Conservation (phyloP, 371 early-diverging fungal genomes). For the Mucor sp. region DNA sequence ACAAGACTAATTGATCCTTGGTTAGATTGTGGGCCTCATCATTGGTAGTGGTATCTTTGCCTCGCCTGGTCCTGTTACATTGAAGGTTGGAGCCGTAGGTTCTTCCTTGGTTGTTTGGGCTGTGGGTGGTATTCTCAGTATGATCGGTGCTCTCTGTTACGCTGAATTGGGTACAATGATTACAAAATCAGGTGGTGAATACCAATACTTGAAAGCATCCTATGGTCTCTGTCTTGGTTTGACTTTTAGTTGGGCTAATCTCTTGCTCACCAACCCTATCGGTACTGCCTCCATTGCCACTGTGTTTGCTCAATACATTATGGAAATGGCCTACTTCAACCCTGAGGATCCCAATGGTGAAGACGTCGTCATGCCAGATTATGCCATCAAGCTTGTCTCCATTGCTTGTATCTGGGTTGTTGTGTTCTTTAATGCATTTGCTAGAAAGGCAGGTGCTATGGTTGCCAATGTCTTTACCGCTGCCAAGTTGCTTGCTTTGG, state of each 20-base stretch:
- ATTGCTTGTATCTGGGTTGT: constrained; percentile 40
- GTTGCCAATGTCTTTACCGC: constrained; percentile 31
- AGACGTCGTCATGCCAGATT: constrained; percentile 21
- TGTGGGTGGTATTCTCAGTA: constrained; percentile 53
- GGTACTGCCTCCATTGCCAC: constrained; percentile 60
- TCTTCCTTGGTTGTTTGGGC: constrained; percentile 56
- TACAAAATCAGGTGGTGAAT: constrained; percentile 54
- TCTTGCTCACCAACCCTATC: constrained; percentile 35
- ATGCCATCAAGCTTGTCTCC: constrained; percentile 35
- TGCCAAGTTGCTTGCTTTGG: constrained; percentile 38
- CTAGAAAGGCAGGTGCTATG: constrained; percentile 32
- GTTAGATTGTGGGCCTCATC: constrained; percentile 54
- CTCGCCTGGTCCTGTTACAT: constrained; percentile 57
- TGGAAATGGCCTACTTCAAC: constrained; percentile 42
- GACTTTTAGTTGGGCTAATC: constrained; percentile 35
- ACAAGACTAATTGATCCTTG: neutral
- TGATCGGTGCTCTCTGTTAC: constrained; percentile 61
- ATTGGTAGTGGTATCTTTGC: constrained; percentile 71
- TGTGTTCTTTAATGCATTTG: constrained; percentile 38
- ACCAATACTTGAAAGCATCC: constrained; percentile 41
- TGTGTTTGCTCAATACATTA: constrained; percentile 59
- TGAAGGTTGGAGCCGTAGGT: constrained; percentile 51
- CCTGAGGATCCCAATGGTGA: constrained; percentile 9
- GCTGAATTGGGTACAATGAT: constrained; percentile 70
- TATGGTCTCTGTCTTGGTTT: constrained; percentile 36